These are phyloP conservation scores for Teratosphaeria nubilosa DNA, from an alignment of 2,329 filamentous ascomycete species.

Conservation along the genomic window DNA sequence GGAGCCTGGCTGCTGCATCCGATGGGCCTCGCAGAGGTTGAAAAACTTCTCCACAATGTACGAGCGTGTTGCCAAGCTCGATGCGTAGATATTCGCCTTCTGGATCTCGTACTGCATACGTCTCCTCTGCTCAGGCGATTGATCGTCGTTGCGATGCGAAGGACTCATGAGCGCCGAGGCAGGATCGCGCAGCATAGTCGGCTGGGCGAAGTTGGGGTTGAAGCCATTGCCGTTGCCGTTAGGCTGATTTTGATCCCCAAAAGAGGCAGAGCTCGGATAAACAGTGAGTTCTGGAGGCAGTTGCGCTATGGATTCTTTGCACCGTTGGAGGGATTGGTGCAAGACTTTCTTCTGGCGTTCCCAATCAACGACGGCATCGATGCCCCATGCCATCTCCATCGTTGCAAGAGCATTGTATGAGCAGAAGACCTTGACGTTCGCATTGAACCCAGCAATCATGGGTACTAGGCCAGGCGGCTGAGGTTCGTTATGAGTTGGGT, in stretches of 20 bases:
- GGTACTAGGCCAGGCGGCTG: constrained; percentile 61
- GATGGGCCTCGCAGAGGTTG: constrained; percentile 58
- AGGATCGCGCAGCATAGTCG: constrained; percentile 15
- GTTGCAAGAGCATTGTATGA: constrained; percentile 71
- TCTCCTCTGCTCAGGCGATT: constrained; percentile 30
- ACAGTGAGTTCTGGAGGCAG: constrained; percentile 61
- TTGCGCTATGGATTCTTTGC: constrained; percentile 57
- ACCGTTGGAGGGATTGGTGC: constrained; percentile 58
- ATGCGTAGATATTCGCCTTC: constrained; percentile 81
- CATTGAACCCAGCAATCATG: constrained; percentile 68
- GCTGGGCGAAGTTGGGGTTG: constrained; percentile 15
- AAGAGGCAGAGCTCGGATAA: constrained; percentile 31
- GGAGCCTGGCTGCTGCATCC: constrained; percentile 33
- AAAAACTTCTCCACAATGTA: constrained; percentile 84
- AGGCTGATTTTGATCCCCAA: constrained; percentile 9
- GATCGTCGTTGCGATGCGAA: constrained; percentile 17
- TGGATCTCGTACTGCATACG: constrained; percentile 74
- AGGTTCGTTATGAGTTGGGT: constrained; percentile 56
- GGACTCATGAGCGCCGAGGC: constrained; percentile 24
- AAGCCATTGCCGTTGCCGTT: constrained; percentile 13
- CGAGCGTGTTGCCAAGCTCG: constrained; percentile 68
- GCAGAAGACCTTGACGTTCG: constrained; percentile 65
- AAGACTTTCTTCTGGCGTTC: constrained; percentile 65
- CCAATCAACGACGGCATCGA: constrained; percentile 65
- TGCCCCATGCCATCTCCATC: constrained; percentile 74